Evolutionary conservation across 2,329 filamentous ascomycete species (phyloP).

Genomic region (Catunica adiposa): DNA sequence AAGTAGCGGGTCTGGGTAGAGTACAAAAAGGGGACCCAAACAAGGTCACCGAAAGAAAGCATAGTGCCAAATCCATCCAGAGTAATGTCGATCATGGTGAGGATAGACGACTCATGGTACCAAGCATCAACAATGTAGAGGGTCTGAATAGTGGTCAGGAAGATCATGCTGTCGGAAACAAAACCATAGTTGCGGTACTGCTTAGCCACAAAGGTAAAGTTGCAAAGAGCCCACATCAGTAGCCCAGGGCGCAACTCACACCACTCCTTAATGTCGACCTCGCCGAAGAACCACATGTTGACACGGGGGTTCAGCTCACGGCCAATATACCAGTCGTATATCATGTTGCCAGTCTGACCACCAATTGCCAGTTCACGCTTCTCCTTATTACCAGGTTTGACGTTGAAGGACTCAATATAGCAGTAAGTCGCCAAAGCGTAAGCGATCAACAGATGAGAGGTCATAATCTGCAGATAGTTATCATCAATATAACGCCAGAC

Average conservation of each 20-base stretch:
- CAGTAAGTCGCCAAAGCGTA: conserved; percentile 59
- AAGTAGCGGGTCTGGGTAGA: conserved; percentile 73
- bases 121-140: conserved; percentile 74
- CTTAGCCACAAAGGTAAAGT: conserved; percentile 69
- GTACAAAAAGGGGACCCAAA: conserved; percentile 87
- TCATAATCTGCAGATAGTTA: conserved; percentile 75
- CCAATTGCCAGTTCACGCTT: conserved; percentile 66
- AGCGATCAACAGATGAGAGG: conserved; percentile 64
- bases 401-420: conserved; percentile 67
- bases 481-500: conserved; percentile 89
- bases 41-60: conserved; percentile 81
- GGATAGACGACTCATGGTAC: conserved; percentile 72
- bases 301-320: conserved; percentile 86
- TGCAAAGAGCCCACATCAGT: conserved; percentile 73
- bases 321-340: conserved; percentile 96
- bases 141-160: conserved; percentile 60
- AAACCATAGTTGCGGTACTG: conserved; percentile 76
- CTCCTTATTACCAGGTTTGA: conserved; percentile 56
- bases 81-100: conserved; percentile 90
- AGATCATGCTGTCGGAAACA: conserved; percentile 70
- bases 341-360: conserved; percentile 63
- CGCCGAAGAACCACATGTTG: conserved; percentile 60
- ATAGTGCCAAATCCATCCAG: conserved; percentile 91
- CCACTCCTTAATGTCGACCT: conserved; percentile 79
- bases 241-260: conserved; percentile 85